These are phyloP conservation scores for Leavenworthia alabamica DNA, from an alignment of 345 rosid genomes.

Conservation along the genomic window DNA sequence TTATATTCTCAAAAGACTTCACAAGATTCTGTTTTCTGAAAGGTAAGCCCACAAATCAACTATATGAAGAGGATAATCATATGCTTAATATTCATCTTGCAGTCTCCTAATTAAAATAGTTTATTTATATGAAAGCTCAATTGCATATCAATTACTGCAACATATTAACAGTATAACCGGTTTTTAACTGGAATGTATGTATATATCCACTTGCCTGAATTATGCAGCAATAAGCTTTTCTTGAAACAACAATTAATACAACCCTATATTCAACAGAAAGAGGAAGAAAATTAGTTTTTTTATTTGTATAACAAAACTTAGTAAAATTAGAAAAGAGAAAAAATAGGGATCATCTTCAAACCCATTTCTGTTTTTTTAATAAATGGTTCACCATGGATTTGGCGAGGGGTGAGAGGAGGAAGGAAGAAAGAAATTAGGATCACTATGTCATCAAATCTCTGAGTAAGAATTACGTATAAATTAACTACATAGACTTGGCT, in stretches of 20 bases:
- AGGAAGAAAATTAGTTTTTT: background rate
- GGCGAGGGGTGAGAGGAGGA: too few species aligned
- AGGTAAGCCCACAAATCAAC: constrained; percentile 54
- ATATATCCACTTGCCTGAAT: too few species aligned
- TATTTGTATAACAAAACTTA: background rate
- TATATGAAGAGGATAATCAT: constrained; percentile 73
- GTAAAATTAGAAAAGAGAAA: background rate
- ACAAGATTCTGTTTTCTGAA: constrained; percentile 67
- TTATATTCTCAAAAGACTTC: constrained; percentile 42
- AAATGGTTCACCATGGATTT: too few species aligned
- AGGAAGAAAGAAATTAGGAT: too few species aligned
- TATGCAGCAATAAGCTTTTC: too few species aligned
- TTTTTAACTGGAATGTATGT: too few species aligned
- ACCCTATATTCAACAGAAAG: background rate
- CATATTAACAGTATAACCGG: constrained; percentile 9
- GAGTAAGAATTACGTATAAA: background rate
- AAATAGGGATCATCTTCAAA: constrained; percentile 67
- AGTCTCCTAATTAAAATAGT: too few species aligned
- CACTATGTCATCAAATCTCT: background rate
- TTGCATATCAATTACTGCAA: constrained; percentile 15
- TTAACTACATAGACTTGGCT: background rate
- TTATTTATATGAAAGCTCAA: background rate
- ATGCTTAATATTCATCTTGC: too few species aligned
- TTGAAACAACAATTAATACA: too few species aligned
- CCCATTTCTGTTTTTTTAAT: constrained; percentile 33